Percentiles rank a stretch among this genome's conserved stretches.
These are phyloP conservation scores for Lactarius hengduanensis DNA, from an alignment of 768 basidiomycete species.

Conservation along the genomic window DNA sequence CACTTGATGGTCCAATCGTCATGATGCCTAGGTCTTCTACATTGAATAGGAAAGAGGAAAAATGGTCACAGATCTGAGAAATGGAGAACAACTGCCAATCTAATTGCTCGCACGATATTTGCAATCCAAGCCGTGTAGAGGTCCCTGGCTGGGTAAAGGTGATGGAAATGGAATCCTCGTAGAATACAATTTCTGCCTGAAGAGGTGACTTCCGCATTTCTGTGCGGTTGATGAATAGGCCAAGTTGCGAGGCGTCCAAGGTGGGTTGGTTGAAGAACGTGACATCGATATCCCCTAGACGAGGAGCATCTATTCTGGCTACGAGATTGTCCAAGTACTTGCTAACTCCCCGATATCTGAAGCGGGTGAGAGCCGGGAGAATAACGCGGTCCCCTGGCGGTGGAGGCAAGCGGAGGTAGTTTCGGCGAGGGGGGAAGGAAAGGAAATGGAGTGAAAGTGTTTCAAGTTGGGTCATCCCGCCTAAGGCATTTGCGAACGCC, in stretches of 20 bases:
- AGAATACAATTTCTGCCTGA: neutral
- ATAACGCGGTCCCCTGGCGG: neutral
- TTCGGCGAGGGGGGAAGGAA: neutral
- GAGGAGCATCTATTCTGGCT: too few species aligned
- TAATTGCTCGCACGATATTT: neutral
- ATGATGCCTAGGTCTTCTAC: too few species aligned
- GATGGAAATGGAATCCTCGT: neutral
- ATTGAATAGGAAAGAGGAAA: neutral
- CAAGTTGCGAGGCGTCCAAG: too few species aligned
- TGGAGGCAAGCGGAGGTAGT: neutral
- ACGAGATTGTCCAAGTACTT: too few species aligned
- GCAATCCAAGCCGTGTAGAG: neutral
- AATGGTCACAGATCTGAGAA: neutral
- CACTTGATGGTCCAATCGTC: too few species aligned
- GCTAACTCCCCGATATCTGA: too few species aligned
- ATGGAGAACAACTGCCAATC: neutral
- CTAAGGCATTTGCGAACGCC: neutral
- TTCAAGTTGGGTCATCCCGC: neutral
- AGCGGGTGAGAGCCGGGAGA: neutral
- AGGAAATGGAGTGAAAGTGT: neutral
- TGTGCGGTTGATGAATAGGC: neutral
- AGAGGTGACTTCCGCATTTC: neutral
- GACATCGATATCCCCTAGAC: too few species aligned
- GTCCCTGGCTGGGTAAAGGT: neutral
- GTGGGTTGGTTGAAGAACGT: too few species aligned